Evolutionary conservation across 495 filamentous ascomycete species (phyloP).

Genomic region (Penicillium pulvis): DNA sequence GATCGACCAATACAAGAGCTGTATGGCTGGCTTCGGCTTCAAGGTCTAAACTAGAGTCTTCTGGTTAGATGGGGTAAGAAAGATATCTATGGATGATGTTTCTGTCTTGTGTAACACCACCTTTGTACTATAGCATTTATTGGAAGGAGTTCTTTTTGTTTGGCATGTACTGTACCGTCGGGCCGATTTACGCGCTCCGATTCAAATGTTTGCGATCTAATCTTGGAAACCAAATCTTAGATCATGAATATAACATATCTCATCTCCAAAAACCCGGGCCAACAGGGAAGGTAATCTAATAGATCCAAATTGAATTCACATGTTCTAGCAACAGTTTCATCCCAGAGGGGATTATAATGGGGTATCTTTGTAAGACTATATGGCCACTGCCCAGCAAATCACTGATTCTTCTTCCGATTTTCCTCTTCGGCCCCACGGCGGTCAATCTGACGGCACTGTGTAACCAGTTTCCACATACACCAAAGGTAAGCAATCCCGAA

Average conservation of each 20-base stretch:
- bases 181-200: not conserved
- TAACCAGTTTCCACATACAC: slow-evolving; percentile 74
- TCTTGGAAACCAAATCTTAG: slow-evolving; percentile 5
- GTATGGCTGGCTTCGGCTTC: slow-evolving; percentile 95
- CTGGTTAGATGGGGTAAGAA: not conserved
- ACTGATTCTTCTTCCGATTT: slow-evolving; percentile 45
- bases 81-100: not conserved
- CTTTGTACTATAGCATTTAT: slow-evolving; percentile 30
- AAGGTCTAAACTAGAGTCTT: slow-evolving; percentile 52
- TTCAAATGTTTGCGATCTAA: not conserved
- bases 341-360: slow-evolving; percentile 3
- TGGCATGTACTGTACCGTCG: slow-evolving; percentile 8
- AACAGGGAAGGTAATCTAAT: not conserved
- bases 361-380: slow-evolving; percentile 10
- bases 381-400: slow-evolving; percentile 16
- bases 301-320: not conserved
- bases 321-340: slow-evolving; percentile 1
- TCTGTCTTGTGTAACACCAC: slow-evolving; percentile 20
- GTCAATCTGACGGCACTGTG: slow-evolving; percentile 52
- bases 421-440: slow-evolving; percentile 29
- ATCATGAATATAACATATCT: slow-evolving; percentile 16
- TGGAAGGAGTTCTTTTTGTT: slow-evolving; percentile 26
- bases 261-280: slow-evolving; percentile 12
- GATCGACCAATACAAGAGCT: slow-evolving; percentile 83
- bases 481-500: slow-evolving; percentile 88